Evolutionary conservation across 1,284 basidiomycete species (phyloP), one percentile per base, ranked within the genome.

Genomic region (Tilletia setariae): DNA sequence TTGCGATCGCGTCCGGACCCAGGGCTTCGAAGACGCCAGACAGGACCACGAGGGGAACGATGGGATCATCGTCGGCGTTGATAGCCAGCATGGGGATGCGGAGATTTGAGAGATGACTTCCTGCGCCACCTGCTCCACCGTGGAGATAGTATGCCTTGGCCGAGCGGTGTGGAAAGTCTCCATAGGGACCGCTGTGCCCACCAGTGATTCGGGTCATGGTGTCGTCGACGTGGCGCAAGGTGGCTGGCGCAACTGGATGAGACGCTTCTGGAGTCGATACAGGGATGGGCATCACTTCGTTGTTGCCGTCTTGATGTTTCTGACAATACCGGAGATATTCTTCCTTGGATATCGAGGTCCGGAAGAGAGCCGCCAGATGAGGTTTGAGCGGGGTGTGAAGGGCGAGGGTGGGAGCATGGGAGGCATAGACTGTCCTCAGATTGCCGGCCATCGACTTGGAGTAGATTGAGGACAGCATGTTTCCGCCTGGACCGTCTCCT

Each of bases 21-120:
- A 79, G 77, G 6, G 68, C 68, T 30, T 69, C 67, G 8, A 71
- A 49, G 13, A 79, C 71, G 46, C 70, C 70, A 1, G 44, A 21
- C 65, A 70, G 75, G 47, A 70, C 70, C 68, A 63, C 59, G 44
- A 59, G 53, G 0, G 84, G 90, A 28, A 98, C 89, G 63, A 88
- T 85, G 1, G 96, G 96, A 84, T 98, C 95, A 83, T 98, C 94
- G 47, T 88, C 87, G 0, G 95, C 88, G 79, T 93, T 95, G 74
- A 98, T 87, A 9, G 90, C 89, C 8, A 98, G 86, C 78, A 91
- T 67, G 0, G 83, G 84, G 1, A 83, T 71, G 30, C 72, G 64
- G 32, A 84, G 76, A 15, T 74, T 56, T 15, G 42, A 40, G 3
- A 84, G 68, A 40, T 40, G 35, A 7, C 71, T 53, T 40, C 76